Percentiles rank a stretch among this genome's conserved stretches.
These are phyloP conservation scores for Corylus heterophylla DNA, from an alignment of 306 rosid genomes.

Conservation along the genomic window DNA sequence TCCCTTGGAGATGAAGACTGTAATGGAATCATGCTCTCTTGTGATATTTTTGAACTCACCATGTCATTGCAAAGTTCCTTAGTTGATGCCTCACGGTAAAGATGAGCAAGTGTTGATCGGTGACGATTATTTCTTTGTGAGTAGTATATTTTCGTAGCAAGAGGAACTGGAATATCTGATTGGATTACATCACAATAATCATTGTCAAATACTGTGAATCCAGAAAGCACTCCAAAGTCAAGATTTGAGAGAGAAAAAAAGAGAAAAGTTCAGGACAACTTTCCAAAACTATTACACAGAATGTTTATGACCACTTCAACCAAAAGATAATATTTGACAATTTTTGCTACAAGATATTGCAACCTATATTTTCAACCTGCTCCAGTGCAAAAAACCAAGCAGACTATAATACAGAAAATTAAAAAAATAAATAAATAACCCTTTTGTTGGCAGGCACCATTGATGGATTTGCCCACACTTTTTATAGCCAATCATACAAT, in stretches of 20 bases:
- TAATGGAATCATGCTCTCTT: slow-evolving; percentile 30
- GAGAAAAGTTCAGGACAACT: slow-evolving; percentile 24
- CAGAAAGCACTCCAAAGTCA: slow-evolving; percentile 20
- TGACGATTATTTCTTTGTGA: slow-evolving; percentile 75
- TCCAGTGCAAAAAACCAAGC: background rate
- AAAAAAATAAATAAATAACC: slow-evolving; percentile 14
- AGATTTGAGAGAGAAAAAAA: background rate
- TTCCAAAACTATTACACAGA: slow-evolving; percentile 24
- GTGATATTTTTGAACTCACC: slow-evolving; percentile 36
- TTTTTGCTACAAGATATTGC: background rate
- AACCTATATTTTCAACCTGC: background rate
- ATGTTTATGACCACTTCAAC: slow-evolving; percentile 14
- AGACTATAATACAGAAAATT: background rate
- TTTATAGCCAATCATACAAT: slow-evolving; percentile 23
- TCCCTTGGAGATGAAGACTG: slow-evolving; percentile 39
- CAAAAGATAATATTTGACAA: slow-evolving; percentile 12
- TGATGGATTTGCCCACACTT: slow-evolving; percentile 34
- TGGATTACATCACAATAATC: slow-evolving; percentile 21
- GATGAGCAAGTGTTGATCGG: slow-evolving; percentile 65
- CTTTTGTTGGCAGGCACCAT: slow-evolving; percentile 39
- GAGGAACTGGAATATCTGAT: slow-evolving; percentile 80
- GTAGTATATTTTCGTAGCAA: slow-evolving; percentile 87
- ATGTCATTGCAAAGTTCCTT: slow-evolving; percentile 45
- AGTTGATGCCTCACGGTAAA: slow-evolving; percentile 56
- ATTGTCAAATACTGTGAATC: slow-evolving; percentile 19